phyloP scores from a whole-genome alignment of 2,329 filamentous ascomycete species.

The Ambrosiella beaveri region DNA sequence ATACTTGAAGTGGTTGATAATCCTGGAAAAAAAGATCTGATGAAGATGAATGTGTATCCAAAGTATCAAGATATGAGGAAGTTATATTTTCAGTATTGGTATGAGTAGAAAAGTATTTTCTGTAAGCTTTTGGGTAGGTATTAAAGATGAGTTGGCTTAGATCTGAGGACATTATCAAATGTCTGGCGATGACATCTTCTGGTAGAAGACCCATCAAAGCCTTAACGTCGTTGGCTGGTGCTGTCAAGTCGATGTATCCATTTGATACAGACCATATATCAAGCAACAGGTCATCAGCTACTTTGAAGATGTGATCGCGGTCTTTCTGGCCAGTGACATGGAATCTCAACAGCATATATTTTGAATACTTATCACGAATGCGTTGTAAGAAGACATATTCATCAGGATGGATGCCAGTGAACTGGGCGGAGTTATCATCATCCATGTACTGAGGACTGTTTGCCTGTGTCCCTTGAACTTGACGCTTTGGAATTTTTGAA shows the following conservation, averaged over 20 bases:
- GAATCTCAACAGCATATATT: conserved; percentile 81
- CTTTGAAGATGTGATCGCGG: conserved; percentile 52
- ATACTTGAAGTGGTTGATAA: conserved; percentile 66
- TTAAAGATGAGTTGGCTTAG: conserved; percentile 60
- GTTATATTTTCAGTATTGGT: background rate
- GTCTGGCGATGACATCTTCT: conserved; percentile 48
- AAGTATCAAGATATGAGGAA: background rate
- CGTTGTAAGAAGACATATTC: background rate
- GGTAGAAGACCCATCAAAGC: conserved; percentile 67
- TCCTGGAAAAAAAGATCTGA: conserved; percentile 78
- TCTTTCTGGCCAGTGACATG: conserved; percentile 50
- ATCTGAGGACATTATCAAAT: conserved; percentile 63
- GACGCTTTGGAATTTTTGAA: too few relatives aligned
- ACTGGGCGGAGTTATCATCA: too few relatives aligned
- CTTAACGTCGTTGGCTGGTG: conserved; percentile 61
- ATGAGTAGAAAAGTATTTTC: background rate
- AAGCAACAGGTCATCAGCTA: conserved; percentile 57
- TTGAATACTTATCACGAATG: conserved; percentile 37
- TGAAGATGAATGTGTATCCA: conserved; percentile 13
- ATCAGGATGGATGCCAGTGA: background rate
- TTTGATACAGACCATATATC: conserved; percentile 80
- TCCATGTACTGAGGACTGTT: too few relatives aligned
- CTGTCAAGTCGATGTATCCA: conserved; percentile 68
- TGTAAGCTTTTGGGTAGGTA: conserved; percentile 40
- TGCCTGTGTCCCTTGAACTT: too few relatives aligned